Percentiles rank a stretch among this genome's conserved stretches.
phyloP scores from a whole-genome alignment of 2,329 filamentous ascomycete species.

The Ophiostoma ulmi region DNA sequence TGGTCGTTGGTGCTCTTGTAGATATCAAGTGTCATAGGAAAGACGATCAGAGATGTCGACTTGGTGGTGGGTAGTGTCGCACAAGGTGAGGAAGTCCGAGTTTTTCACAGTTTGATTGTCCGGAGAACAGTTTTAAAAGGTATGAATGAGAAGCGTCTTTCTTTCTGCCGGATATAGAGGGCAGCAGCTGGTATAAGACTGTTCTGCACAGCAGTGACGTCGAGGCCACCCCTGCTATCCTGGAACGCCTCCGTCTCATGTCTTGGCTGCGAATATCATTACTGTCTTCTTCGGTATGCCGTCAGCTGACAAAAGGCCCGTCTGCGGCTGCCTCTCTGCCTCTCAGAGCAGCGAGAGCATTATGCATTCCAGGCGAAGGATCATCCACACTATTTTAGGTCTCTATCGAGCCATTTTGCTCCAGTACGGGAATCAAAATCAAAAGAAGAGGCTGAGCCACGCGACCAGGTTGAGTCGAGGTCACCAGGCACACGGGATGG shows the following conservation, averaged over 20 bases:
- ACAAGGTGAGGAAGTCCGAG: background rate
- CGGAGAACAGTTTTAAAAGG: too few species aligned
- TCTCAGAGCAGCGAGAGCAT: background rate
- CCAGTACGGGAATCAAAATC: background rate
- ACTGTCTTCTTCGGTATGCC: background rate
- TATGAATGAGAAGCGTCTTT: too few species aligned
- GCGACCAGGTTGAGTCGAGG: background rate
- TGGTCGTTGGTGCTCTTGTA: background rate
- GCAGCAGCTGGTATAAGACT: background rate
- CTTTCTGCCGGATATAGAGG: background rate
- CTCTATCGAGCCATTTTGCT: background rate
- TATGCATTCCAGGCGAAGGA: background rate
- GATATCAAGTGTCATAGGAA: background rate
- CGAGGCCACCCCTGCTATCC: background rate
- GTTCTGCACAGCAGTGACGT: background rate
- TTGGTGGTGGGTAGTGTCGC: background rate
- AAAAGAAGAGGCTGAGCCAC: background rate
- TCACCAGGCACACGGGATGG: background rate
- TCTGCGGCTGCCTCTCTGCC: background rate
- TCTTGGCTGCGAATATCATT: constrained; percentile 1
- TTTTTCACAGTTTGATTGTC: background rate
- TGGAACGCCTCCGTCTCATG: background rate
- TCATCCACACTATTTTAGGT: background rate
- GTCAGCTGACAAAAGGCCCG: background rate
- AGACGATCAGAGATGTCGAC: background rate